These are phyloP conservation scores for Mallotus japonicus DNA, from an alignment of 441 rosid genomes.

Conservation along the genomic window DNA sequence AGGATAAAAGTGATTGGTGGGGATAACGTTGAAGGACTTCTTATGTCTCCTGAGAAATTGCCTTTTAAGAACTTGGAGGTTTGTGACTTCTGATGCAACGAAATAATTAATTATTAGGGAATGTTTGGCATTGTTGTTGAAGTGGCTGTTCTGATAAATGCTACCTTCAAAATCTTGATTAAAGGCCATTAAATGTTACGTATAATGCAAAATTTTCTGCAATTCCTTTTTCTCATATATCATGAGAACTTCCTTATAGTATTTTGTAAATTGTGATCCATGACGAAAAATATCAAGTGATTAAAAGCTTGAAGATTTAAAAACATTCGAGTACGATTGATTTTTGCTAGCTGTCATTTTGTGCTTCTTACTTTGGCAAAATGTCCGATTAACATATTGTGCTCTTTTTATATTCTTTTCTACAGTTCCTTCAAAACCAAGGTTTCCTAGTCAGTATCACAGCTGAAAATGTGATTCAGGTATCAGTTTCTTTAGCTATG, in stretches of 20 bases:
- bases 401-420: neutral
- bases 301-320: too few species aligned
- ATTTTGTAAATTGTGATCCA: neutral
- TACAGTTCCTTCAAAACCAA: slow-evolving; percentile 60
- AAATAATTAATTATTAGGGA: neutral
- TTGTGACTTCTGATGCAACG: slow-evolving; percentile 2
- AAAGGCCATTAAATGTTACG: too few species aligned
- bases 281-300: too few species aligned
- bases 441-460: slow-evolving; percentile 53
- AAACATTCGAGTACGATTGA: neutral
- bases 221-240: neutral
- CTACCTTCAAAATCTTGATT: neutral
- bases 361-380: neutral
- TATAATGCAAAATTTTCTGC: too few species aligned
- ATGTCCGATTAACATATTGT: neutral
- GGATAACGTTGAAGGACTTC: slow-evolving; percentile 56
- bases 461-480: slow-evolving; percentile 61
- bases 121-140: too few species aligned
- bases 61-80: slow-evolving; percentile 58
- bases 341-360: neutral
- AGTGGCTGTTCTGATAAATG: too few species aligned
- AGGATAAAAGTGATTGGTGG: slow-evolving; percentile 66
- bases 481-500: slow-evolving; percentile 20
- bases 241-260: neutral
- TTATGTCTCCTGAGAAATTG: slow-evolving; percentile 47